Conservation (phyloP, 164 flowering plant species). For the Saururus chinensis region DNA sequence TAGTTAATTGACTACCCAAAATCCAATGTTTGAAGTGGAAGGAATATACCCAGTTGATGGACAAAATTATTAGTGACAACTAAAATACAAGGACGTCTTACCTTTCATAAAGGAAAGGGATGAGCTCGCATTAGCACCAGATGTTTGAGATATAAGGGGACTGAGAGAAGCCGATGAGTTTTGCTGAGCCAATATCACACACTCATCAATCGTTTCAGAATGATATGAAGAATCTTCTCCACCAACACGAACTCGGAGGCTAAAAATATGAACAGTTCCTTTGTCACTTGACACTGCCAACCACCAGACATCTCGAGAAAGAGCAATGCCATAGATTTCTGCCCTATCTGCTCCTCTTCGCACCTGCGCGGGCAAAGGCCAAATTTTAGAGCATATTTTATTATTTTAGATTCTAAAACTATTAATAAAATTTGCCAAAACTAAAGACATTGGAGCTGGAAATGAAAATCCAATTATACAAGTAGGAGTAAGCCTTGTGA, state of each 20-base stretch:
- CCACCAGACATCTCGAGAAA: slow-evolving; percentile 53
- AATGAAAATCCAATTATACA: no score
- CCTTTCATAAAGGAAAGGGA: slow-evolving; percentile 94
- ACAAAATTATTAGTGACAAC: not conserved
- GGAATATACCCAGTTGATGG: not conserved
- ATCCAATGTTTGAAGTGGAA: no score
- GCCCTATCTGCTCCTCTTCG: slow-evolving; percentile 56
- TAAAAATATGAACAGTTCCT: slow-evolving; percentile 51
- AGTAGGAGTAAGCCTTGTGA: no score
- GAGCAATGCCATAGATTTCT: slow-evolving; percentile 43
- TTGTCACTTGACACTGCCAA: slow-evolving; percentile 59
- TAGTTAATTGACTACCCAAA: no score
- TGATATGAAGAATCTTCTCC: slow-evolving; percentile 52
- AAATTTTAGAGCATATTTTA: not conserved
- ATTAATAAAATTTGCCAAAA: no score
- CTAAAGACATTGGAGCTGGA: no score
- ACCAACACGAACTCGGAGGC: slow-evolving; percentile 60
- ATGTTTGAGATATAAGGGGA: slow-evolving; percentile 46
- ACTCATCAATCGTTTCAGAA: slow-evolving; percentile 17
- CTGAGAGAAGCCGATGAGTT: slow-evolving; percentile 57
- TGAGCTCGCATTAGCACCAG: slow-evolving; percentile 65
- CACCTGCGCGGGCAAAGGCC: slow-evolving; percentile 19
- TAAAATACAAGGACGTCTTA: slow-evolving; percentile 11
- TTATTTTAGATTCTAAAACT: no score
- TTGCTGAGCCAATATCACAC: slow-evolving; percentile 28